phyloP scores from a whole-genome alignment of 495 filamentous ascomycete species.

The Penicillium lagena region DNA sequence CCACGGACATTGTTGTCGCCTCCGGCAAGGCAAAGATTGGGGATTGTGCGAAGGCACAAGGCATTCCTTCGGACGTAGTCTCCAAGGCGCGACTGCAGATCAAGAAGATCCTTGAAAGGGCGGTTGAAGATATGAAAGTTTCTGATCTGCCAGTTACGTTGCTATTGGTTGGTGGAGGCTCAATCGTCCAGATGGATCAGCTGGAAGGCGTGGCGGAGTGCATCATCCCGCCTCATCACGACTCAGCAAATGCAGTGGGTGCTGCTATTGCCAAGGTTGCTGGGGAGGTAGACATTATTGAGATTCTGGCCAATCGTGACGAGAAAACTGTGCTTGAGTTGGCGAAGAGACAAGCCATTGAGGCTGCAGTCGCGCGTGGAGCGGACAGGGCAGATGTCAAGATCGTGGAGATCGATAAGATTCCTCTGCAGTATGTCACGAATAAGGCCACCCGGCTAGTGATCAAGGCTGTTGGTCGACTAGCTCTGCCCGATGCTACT shows the following conservation, averaged over 20 bases:
- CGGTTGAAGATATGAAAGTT: constrained; percentile 18
- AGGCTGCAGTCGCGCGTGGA: constrained; percentile 33
- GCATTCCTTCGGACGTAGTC: constrained; percentile 1
- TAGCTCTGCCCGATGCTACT: constrained; percentile 6
- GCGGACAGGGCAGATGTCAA: constrained; percentile 18
- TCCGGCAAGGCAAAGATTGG: constrained; percentile 29
- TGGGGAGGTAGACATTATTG: constrained; percentile 40
- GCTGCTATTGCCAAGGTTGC: constrained; percentile 47
- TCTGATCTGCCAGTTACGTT: constrained; percentile 13
- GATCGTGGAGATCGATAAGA: constrained; percentile 26
- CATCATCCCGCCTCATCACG: constrained; percentile 23
- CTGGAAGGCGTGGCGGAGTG: constrained; percentile 11
- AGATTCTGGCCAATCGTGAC: constrained; percentile 26
- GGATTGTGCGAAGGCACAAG: constrained; percentile 3
- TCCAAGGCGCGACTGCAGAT: constrained; percentile 8
- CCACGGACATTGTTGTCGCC: constrained; percentile 42
- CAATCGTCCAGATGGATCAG: constrained; percentile 13
- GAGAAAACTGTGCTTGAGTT: constrained; percentile 25
- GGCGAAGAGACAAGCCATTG: constrained; percentile 31
- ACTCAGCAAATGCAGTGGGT: constrained; percentile 50
- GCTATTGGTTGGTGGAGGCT: constrained; percentile 18
- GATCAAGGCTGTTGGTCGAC: constrained; percentile 25
- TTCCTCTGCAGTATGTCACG: constrained; percentile 30
- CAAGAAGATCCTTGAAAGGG: constrained; percentile 11
- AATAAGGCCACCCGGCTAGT: constrained; percentile 24